Conservation (phyloP, 2,329 filamentous ascomycete species). For the Elsinoe australis region DNA sequence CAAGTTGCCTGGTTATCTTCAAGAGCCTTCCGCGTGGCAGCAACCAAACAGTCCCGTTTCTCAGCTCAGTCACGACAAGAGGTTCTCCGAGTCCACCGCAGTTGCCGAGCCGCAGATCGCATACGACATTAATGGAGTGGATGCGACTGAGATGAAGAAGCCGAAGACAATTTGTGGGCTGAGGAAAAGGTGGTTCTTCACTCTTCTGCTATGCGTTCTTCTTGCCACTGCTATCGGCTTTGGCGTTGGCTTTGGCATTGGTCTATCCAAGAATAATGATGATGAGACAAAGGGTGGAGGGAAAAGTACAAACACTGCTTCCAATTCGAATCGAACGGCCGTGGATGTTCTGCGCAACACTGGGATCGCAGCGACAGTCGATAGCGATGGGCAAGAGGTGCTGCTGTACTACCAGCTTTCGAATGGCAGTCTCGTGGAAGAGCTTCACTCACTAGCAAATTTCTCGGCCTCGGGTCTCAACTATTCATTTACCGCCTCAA, state of each 20-base stretch:
- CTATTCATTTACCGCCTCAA: too few relatives aligned
- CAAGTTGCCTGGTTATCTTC: not conserved
- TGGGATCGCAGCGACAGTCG: not conserved
- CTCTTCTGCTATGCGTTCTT: not conserved
- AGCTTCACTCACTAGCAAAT: not conserved
- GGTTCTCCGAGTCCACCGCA: not conserved
- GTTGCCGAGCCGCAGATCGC: not conserved
- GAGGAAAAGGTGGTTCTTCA: not conserved
- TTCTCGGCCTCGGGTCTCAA: too few relatives aligned
- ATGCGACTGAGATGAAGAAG: too few relatives aligned
- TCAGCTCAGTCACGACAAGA: not conserved
- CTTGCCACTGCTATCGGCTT: not conserved
- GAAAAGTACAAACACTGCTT: not conserved
- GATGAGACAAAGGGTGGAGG: too few relatives aligned
- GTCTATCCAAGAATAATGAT: not conserved
- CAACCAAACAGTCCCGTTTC: not conserved
- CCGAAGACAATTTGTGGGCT: not conserved
- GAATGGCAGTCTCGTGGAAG: not conserved
- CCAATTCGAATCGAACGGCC: not conserved
- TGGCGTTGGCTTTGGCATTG: not conserved
- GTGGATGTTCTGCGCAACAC: not conserved
- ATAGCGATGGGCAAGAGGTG: not conserved
- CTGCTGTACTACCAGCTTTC: slow-evolving; percentile 9
- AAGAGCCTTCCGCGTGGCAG: not conserved
- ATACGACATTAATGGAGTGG: too few relatives aligned